Conservation (phyloP, 129 eudicot genomes). For the Lactuca sativa region DNA sequence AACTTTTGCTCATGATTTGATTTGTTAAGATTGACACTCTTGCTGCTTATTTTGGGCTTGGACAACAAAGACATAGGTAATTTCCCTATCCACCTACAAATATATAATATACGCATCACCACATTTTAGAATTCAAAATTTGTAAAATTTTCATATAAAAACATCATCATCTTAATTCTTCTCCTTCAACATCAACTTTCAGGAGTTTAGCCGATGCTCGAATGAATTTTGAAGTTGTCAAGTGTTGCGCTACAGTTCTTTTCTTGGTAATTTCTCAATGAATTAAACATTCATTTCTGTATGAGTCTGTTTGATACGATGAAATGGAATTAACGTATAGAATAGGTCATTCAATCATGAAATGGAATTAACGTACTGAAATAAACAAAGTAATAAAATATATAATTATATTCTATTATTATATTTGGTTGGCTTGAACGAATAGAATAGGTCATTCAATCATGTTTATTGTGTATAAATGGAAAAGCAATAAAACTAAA, state of each 20-base stretch:
- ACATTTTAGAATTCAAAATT: not conserved
- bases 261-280: conserved; percentile 64
- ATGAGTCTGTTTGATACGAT: too few relatives aligned
- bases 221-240: conserved; percentile 94
- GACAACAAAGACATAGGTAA: conserved; percentile 88
- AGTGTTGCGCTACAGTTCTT: conserved; percentile 78
- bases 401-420: too few relatives aligned
- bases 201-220: conserved; percentile 97
- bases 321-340: too few relatives aligned
- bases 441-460: too few relatives aligned
- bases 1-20: conserved; percentile 4
- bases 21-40: conserved; percentile 74
- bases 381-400: too few relatives aligned
- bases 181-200: conserved; percentile 24
- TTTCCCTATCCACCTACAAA: not conserved
- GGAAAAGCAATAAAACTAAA: too few relatives aligned
- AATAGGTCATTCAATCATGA: too few relatives aligned
- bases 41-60: conserved; percentile 87
- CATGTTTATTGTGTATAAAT: too few relatives aligned
- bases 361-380: too few relatives aligned
- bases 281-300: not conserved
- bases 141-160: not conserved
- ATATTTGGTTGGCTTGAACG: too few relatives aligned
- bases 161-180: not conserved
- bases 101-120: not conserved